These are phyloP conservation scores for Mucor irregularis DNA, from an alignment of 371 early-diverging fungal species.

Conservation along the genomic window DNA sequence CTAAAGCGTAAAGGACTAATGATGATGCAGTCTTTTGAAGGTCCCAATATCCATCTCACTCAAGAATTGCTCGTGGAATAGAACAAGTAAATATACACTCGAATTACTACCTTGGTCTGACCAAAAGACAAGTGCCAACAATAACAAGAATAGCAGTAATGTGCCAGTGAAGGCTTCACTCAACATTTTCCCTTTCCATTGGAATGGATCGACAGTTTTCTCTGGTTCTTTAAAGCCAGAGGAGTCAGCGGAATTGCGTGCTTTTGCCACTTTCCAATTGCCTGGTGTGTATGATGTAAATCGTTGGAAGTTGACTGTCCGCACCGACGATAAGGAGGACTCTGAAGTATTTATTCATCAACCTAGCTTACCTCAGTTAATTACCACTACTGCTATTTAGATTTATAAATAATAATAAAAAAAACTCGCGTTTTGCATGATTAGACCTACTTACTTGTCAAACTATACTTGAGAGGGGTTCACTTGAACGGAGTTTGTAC, in stretches of 20 bases:
- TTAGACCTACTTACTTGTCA: no score
- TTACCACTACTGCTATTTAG: conserved; percentile 13
- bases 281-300: conserved; percentile 75
- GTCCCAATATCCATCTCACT: conserved; percentile 51
- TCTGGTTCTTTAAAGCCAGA: conserved; percentile 59
- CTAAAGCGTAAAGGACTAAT: not conserved
- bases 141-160: conserved; percentile 3
- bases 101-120: conserved; percentile 54
- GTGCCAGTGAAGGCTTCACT: not conserved
- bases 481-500: no score
- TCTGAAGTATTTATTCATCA: conserved; percentile 27
- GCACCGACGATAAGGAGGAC: conserved; percentile 21
- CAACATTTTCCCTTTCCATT: conserved; percentile 54
- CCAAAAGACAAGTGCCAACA: conserved; percentile 10
- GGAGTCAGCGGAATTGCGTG: conserved; percentile 40
- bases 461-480: no score
- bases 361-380: conserved; percentile 31
- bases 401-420: conserved; percentile 3
- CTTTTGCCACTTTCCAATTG: conserved; percentile 57
- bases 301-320: conserved; percentile 65
- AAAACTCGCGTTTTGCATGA: no score
- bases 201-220: conserved; percentile 63
- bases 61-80: conserved; percentile 68
- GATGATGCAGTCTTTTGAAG: conserved; percentile 44
- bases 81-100: conserved; percentile 50